Conservation (phyloP, 352 stramenopile species). For the Phytophthora tubulina region DNA sequence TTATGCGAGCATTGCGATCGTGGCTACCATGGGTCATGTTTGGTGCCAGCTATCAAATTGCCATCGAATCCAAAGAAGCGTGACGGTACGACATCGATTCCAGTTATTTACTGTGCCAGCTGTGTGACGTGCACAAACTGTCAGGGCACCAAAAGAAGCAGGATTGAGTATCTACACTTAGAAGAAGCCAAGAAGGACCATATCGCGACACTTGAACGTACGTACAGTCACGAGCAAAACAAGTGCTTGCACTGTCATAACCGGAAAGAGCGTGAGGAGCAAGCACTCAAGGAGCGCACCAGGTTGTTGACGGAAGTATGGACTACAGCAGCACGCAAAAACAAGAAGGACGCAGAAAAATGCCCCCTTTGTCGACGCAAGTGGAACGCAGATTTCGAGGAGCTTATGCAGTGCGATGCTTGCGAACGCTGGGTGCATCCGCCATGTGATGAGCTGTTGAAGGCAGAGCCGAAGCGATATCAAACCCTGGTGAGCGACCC, state of each 20-base stretch:
- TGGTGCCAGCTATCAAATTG: constrained; percentile 52
- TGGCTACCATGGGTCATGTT: constrained; percentile 63
- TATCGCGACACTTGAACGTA: constrained; percentile 39
- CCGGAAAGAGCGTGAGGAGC: constrained; percentile 60
- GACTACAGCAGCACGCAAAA: constrained; percentile 54
- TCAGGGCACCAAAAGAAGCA: constrained; percentile 25
- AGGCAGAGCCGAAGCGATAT: constrained; percentile 67
- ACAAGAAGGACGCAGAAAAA: constrained; percentile 73
- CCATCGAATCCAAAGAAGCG: constrained; percentile 19
- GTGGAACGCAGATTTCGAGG: constrained; percentile 78
- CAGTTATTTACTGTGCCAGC: constrained; percentile 66
- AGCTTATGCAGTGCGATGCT: constrained; percentile 89
- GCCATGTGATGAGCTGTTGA: constrained; percentile 74
- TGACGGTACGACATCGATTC: constrained; percentile 17
- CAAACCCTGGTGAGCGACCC: constrained; percentile 70
- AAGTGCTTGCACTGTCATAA: constrained; percentile 73
- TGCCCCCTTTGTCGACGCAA: constrained; percentile 81
- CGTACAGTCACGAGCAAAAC: constrained; percentile 71
- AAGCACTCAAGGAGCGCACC: constrained; percentile 56
- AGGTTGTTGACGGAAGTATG: constrained; percentile 71
- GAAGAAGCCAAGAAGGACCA: constrained; percentile 41
- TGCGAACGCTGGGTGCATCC: constrained; percentile 89
- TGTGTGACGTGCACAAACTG: constrained; percentile 78
- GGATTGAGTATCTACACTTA: constrained; percentile 14
- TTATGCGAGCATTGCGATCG: constrained; percentile 63